Percentiles rank a stretch among this genome's conserved stretches.
phyloP scores from a whole-genome alignment of 176 grass and related monocot genomes.

The Zizania latifolia region DNA sequence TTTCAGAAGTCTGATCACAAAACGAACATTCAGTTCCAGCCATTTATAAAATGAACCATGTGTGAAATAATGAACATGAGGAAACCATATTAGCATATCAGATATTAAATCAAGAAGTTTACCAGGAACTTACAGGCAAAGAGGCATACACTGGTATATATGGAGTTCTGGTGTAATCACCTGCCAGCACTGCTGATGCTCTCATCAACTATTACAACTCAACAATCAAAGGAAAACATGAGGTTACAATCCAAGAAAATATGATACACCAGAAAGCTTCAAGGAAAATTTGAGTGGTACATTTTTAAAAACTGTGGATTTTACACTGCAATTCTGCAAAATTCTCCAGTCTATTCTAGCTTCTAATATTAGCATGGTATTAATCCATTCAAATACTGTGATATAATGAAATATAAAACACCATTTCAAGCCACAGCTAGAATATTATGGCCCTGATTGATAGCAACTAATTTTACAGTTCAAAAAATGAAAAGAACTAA shows the following conservation, averaged over 20 bases:
- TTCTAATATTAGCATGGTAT: neutral
- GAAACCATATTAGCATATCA: neutral
- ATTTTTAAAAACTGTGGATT: neutral
- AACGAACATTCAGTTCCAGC: neutral
- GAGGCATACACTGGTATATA: constrained; percentile 83
- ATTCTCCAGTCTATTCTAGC: neutral
- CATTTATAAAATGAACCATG: neutral
- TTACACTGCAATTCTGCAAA: neutral
- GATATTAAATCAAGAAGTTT: constrained; percentile 11
- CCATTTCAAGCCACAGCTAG: neutral
- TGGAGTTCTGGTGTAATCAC: constrained; percentile 63
- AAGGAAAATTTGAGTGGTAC: neutral
- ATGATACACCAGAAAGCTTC: constrained; percentile 5
- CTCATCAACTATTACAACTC: constrained; percentile 44
- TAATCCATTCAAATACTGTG: neutral
- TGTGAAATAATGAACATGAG: neutral
- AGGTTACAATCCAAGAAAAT: neutral
- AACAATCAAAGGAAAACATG: constrained; percentile 23
- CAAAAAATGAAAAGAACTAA: constrained; percentile 4
- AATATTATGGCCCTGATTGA: neutral
- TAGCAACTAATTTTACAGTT: neutral
- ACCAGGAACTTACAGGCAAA: constrained; percentile 54
- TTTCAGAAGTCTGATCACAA: neutral
- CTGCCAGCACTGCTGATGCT: constrained; percentile 40
- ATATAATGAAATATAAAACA: neutral